Base-by-base conservation (phyloP, 441 rosid genomes). In the Aleurites moluccanus region DNA sequence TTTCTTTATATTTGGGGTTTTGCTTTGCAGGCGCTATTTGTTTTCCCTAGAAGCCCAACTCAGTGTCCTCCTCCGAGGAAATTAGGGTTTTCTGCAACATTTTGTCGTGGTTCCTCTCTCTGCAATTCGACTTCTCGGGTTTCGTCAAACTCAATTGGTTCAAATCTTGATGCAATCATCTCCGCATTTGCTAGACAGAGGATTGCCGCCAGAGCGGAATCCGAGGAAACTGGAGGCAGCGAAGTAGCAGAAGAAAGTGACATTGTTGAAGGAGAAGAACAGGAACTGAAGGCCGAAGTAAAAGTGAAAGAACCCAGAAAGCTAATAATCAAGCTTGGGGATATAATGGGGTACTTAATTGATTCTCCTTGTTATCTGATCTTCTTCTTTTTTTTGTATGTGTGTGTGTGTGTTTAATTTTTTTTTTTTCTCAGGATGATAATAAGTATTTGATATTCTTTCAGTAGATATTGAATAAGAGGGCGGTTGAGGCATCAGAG, bases 241-340 rank as follows among this genome's bases (percentile, higher is more conserved):
- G 83, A 35, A 56, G 85, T 67, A 40, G 85, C 27, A 4, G 83
- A 76, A 63, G 91, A 72, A 1, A 84, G 30, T 52, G 74, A 30
- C 10, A 77, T 55, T 10, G 85, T 27, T 16, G 87, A 75, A 71
- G 81, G 21, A 21, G 83, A 49, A 55, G 81, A 30, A 65, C 81
- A 45, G 28, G 88, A 28, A 64, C 80, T 52, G 60, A 44, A 69
- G 50, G 85, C 38, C 1, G 82, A 79, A 55, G 86, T 65, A 5
- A 83, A 77, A 65, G 79, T 64, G 25, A 89, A 82, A 77, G 79
- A 85, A 57, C 84, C 87, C 3, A 69, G 86, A 75, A 85, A 82
- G 77, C 84, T 86, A 9, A 76, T 84, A 64, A 56, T 81, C 64
- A 90, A 90, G 89, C 94, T 94, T 72, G 99, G 97, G 49, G 97